Percentiles rank a stretch among this genome's conserved stretches.
Conservation (phyloP, 2,329 filamentous ascomycete species). For the Cercospora brassicicola region DNA sequence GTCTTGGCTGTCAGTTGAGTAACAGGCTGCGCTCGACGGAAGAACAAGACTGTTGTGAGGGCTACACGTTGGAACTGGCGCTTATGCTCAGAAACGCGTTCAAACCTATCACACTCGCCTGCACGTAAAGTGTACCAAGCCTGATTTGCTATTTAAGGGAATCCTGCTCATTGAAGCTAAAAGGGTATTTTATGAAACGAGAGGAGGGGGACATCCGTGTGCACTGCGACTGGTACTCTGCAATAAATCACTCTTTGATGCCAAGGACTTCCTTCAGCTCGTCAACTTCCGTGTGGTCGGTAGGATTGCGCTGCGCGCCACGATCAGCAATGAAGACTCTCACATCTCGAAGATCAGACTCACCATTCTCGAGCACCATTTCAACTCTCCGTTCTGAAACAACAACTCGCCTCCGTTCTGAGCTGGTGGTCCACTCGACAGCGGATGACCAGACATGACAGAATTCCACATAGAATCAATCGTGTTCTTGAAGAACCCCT, state of each 20-base stretch:
- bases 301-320: conserved; percentile 39
- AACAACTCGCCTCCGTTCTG: conserved; percentile 43
- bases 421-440: conserved; percentile 28
- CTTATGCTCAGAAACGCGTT: no score
- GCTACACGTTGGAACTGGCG: no score
- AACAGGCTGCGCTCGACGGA: no score
- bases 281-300: conserved; percentile 39
- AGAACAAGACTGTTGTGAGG: no score
- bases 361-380: conserved; percentile 32
- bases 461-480: conserved; percentile 30
- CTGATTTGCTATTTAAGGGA: no score
- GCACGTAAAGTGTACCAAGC: no score
- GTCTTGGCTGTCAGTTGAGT: background rate
- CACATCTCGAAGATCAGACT: background rate
- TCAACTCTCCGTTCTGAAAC: conserved; percentile 38
- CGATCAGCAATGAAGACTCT: conserved; percentile 5
- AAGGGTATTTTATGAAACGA: no score
- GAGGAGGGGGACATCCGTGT: no score
- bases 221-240: no score
- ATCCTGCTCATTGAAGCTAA: no score
- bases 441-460: conserved; percentile 26
- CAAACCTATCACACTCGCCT: no score
- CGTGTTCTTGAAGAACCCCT: conserved; percentile 27
- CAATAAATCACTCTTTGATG: conserved; percentile 17
- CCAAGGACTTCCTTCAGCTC: conserved; percentile 39